A percentile compares a stretch with the other conserved stretches of the same genome.
Conservation (phyloP, 192 early-diverging fungal species). For the Geranomyces variabilis region DNA sequence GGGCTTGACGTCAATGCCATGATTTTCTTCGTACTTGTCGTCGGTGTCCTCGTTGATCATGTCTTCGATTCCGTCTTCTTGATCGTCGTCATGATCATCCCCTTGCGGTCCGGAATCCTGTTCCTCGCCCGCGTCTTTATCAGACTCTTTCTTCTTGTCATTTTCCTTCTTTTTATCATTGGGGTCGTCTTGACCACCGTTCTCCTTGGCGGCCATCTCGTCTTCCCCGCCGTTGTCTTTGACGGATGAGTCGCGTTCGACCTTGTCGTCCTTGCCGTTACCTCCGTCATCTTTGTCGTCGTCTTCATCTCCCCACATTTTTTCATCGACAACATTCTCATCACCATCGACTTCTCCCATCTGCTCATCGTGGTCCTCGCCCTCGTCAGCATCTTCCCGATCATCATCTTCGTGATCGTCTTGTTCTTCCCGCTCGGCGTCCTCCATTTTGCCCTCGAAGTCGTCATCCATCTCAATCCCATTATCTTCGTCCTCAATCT, state of each 20-base stretch:
- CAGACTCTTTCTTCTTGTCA: constrained; percentile 48
- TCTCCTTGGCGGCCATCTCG: constrained; percentile 61
- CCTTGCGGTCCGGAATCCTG: constrained; percentile 50
- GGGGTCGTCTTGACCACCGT: constrained; percentile 49
- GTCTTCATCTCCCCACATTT: constrained; percentile 93
- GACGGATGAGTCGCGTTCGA: constrained; percentile 59
- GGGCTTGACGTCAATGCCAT: constrained; percentile 49
- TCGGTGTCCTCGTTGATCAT: constrained; percentile 49
- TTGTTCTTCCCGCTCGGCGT: constrained; percentile 72
- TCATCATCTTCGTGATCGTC: constrained; percentile 69
- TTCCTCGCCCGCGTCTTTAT: constrained; percentile 48
- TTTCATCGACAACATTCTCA: constrained; percentile 91
- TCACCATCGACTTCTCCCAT: constrained; percentile 89
- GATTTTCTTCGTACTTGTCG: constrained; percentile 54
- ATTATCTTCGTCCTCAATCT: constrained; percentile 78
- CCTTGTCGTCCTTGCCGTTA: constrained; percentile 66
- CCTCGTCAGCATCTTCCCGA: constrained; percentile 72
- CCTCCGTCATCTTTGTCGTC: constrained; percentile 61
- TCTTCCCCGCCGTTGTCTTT: constrained; percentile 54
- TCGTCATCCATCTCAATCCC: constrained; percentile 97
- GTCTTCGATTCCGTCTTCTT: constrained; percentile 42
- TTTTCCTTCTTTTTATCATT: constrained; percentile 45
- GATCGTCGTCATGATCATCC: constrained; percentile 40
- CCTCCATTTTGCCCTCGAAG: constrained; percentile 89
- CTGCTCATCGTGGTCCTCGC: constrained; percentile 83